A percentile compares a stretch with the other conserved stretches of the same genome.
Evolutionary conservation across 495 filamentous ascomycete species (phyloP).

Genomic region (Penicillium daleae): DNA sequence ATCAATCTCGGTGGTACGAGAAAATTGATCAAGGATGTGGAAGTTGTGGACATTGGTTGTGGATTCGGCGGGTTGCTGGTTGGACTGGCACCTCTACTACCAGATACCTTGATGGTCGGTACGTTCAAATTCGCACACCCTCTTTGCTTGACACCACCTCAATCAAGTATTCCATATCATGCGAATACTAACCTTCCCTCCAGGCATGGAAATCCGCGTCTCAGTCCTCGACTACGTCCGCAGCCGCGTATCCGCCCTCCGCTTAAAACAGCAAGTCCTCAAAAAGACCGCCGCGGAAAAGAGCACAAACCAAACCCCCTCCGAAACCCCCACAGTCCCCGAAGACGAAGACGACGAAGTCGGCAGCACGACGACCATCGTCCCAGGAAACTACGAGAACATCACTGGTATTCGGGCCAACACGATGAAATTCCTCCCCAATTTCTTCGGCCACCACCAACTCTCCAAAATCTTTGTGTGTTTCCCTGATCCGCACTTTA

Average conservation of each 20-base stretch:
- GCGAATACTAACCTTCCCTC: not conserved
- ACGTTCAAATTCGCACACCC: conserved; percentile 21
- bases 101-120: conserved; percentile 82
- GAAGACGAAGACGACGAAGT: conserved; percentile 39
- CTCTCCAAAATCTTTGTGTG: conserved; percentile 93
- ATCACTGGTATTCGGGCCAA: conserved; percentile 85
- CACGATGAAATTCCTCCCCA: conserved; percentile 97
- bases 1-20: conserved; percentile 40
- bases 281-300: conserved; percentile 25
- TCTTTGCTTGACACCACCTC: not conserved
- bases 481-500: conserved; percentile 98
- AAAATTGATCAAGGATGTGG: conserved; percentile 67
- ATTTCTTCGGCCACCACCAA: conserved; percentile 80
- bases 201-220: conserved; percentile 85
- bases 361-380: conserved; percentile 25
- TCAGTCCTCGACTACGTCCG: conserved; percentile 88
- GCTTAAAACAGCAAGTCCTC: conserved; percentile 62
- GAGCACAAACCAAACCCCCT: conserved; percentile 4
- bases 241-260: conserved; percentile 80
- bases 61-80: conserved; percentile 92
- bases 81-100: conserved; percentile 78
- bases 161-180: not conserved
- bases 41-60: conserved; percentile 97
- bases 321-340: not conserved
- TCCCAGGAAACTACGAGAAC: conserved; percentile 71